phyloP scores from a whole-genome alignment of 139 green algal genomes.

The Micractinium conductrix region DNA sequence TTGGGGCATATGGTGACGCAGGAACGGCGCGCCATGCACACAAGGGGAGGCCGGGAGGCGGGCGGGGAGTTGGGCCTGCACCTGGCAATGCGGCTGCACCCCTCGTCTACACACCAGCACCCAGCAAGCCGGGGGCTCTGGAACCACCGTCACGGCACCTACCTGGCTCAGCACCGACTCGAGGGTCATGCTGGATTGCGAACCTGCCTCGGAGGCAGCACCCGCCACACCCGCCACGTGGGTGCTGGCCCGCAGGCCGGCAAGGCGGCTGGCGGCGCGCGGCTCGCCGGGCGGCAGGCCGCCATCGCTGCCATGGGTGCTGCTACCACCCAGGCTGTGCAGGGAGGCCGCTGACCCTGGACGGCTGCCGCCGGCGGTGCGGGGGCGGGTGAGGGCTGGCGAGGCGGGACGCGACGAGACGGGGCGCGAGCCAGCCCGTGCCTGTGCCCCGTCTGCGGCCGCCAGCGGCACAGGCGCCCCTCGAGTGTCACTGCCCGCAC shows the following conservation, averaged over 20 bases:
- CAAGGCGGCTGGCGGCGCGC: background rate
- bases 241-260: background rate
- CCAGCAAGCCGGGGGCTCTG: background rate
- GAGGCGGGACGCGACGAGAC: too few species aligned
- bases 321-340: background rate
- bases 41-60: background rate
- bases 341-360: background rate
- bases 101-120: background rate
- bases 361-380: background rate
- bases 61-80: too few species aligned
- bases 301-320: background rate
- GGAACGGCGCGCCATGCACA: background rate
- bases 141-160: too few species aligned
- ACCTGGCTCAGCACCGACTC: slow-evolving; percentile 23
- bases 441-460: too few species aligned
- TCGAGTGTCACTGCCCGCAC: too few species aligned
- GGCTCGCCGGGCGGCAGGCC: background rate
- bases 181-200: background rate
- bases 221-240: too few species aligned
- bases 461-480: too few species aligned
- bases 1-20: too few species aligned
- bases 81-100: too few species aligned
- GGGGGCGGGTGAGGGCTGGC: background rate
- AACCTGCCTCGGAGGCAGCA: background rate
- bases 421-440: background rate